phyloP scores from a whole-genome alignment of 2,329 filamentous ascomycete species.

The Aspergillaceae sp. region DNA sequence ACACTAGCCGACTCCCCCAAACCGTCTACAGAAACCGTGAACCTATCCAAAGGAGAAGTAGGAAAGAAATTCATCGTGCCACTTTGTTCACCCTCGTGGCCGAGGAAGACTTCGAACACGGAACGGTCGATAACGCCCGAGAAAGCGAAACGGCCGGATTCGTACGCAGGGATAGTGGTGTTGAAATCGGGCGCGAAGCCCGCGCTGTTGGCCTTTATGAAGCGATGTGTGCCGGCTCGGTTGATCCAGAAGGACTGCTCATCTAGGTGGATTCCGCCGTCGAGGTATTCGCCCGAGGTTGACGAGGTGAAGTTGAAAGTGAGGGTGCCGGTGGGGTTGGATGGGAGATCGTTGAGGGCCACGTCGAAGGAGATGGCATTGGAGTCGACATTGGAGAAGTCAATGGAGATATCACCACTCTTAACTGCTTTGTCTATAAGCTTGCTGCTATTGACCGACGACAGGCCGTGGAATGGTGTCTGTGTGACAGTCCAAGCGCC shows the following conservation, averaged over 20 bases:
- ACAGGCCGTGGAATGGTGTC: conserved; percentile 41
- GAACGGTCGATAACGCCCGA: conserved; percentile 47
- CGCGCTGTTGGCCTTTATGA: conserved; percentile 35
- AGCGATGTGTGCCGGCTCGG: conserved; percentile 42
- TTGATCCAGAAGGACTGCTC: conserved; percentile 46
- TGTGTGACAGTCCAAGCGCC: conserved; percentile 45
- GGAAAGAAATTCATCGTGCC: conserved; percentile 48
- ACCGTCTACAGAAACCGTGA: conserved; percentile 9
- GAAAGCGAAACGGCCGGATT: conserved; percentile 32
- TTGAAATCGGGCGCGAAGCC: conserved; percentile 51
- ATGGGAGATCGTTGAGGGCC: conserved; percentile 41
- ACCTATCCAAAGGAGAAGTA: conserved; percentile 22
- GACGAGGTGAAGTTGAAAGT: conserved; percentile 49
- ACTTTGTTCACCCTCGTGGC: conserved; percentile 40
- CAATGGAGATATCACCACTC: conserved; percentile 37
- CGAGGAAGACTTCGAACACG: conserved; percentile 49
- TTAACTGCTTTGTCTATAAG: conserved; percentile 25
- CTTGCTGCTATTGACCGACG: conserved; percentile 38
- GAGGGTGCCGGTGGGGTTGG: conserved; percentile 31
- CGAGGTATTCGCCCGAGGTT: conserved; percentile 41
- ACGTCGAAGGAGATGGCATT: conserved; percentile 48
- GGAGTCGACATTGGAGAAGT: conserved; percentile 44
- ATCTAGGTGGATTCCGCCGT: conserved; percentile 43
- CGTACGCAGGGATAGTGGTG: conserved; percentile 14
- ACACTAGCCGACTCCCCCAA: conserved; percentile 4